These are phyloP conservation scores for Kodamaea hsintzibuensis DNA, from an alignment of 805 yeast genomes.

Conservation along the genomic window DNA sequence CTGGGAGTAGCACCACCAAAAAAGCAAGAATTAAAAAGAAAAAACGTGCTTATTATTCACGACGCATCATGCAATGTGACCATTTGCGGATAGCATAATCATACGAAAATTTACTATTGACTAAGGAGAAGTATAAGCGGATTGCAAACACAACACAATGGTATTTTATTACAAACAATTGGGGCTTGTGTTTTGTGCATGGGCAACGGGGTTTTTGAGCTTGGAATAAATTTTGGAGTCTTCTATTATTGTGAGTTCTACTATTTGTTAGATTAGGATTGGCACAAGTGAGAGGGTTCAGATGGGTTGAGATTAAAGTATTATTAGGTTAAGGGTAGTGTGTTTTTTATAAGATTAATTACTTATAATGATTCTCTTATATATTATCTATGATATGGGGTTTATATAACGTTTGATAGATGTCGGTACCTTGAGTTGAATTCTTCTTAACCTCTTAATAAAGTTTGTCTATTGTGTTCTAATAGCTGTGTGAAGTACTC, in stretches of 20 bases:
- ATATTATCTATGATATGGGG: no score
- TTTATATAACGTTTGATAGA: no score
- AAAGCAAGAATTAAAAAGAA: not conserved
- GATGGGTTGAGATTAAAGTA: not conserved
- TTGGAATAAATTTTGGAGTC: not conserved
- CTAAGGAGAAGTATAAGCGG: not conserved
- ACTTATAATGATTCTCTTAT: no score
- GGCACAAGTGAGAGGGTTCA: not conserved
- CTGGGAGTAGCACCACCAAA: not conserved
- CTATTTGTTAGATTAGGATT: no score
- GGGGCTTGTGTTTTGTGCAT: not conserved
- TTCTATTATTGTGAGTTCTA: not conserved
- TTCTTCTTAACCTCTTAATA: no score
- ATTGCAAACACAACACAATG: not conserved
- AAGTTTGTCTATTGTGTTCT: not conserved
- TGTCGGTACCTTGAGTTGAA: no score
- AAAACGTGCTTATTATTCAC: not conserved
- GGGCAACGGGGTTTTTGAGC: not conserved
- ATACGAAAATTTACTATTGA: not conserved
- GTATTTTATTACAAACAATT: not conserved
- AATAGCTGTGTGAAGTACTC: not conserved
- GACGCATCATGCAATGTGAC: not conserved
- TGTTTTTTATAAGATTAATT: no score
- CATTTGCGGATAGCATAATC: not conserved
- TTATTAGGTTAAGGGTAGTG: no score